Conservation (phyloP, 176 grass and related monocot genomes). For the Echinochloa phyllopogon region DNA sequence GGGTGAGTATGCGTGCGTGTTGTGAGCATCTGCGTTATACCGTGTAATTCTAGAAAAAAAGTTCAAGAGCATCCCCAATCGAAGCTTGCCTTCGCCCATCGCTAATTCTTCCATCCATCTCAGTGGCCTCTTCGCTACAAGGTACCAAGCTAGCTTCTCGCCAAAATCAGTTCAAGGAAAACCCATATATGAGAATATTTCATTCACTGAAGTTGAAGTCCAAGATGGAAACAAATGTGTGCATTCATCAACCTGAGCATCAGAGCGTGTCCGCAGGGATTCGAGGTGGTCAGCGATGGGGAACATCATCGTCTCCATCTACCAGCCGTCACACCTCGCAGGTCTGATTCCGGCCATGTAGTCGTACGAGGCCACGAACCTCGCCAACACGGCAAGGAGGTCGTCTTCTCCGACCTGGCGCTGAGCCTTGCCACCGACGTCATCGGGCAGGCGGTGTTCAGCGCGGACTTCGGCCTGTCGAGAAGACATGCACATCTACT, state of each 20-base stretch:
- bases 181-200: too few relatives aligned
- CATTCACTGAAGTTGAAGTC: too few relatives aligned
- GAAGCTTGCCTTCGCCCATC: slow-evolving; percentile 38
- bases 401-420: slow-evolving; percentile 70
- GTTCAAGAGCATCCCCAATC: slow-evolving; percentile 30
- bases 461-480: slow-evolving; percentile 68
- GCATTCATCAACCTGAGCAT: too few relatives aligned
- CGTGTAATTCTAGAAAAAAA: too few relatives aligned
- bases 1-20: too few relatives aligned
- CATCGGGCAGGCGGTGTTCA: slow-evolving; percentile 73
- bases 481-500: too few relatives aligned
- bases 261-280: too few relatives aligned
- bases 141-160: slow-evolving; percentile 7
- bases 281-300: slow-evolving; percentile 73
- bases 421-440: slow-evolving; percentile 78
- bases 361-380: slow-evolving; percentile 49
- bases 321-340: slow-evolving; percentile 79
- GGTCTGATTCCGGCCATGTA: slow-evolving; percentile 81
- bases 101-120: slow-evolving; percentile 19
- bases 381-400: slow-evolving; percentile 21
- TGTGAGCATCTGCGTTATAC: too few relatives aligned
- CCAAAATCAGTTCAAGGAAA: not conserved
- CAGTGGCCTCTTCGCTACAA: slow-evolving; percentile 62
- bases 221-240: too few relatives aligned
- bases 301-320: slow-evolving; percentile 79